Evolutionary conservation across 1,139 yeast species (phyloP).

Genomic region (Kodamaea alishanica): DNA sequence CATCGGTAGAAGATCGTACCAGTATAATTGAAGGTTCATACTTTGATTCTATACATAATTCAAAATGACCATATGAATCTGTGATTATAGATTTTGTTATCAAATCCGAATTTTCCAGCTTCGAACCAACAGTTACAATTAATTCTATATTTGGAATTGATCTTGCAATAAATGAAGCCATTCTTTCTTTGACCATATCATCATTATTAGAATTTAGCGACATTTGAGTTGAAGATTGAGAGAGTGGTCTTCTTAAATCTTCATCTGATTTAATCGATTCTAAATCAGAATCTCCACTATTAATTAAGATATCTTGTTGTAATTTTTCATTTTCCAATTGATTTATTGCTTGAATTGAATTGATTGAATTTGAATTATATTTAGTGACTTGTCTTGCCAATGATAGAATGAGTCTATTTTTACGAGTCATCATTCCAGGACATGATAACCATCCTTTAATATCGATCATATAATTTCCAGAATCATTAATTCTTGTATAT

Average conservation of each 20-base stretch:
- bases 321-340: constrained; percentile 30
- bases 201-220: constrained; percentile 6
- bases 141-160: constrained; percentile 53
- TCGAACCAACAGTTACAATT: constrained; percentile 45
- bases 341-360: constrained; percentile 24
- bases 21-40: constrained; percentile 55
- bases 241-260: constrained; percentile 17
- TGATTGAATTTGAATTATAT: constrained; percentile 21
- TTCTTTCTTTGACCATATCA: constrained; percentile 48
- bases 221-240: constrained; percentile 16
- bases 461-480: constrained; percentile 47
- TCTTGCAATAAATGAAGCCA: constrained; percentile 58
- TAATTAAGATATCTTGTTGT: constrained; percentile 25
- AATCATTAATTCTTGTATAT: constrained; percentile 45
- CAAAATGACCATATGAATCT: constrained; percentile 61
- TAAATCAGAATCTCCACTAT: constrained; percentile 9
- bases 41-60: constrained; percentile 42
- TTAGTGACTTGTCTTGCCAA: constrained; percentile 70
- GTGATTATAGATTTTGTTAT: constrained; percentile 35
- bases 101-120: constrained; percentile 21
- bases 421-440: constrained; percentile 68
- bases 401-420: constrained; percentile 63
- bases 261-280: constrained; percentile 10
- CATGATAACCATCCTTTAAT: constrained; percentile 72
- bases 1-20: constrained; percentile 39